Conservation (phyloP, 306 rosid genomes). For the Vigna nakashimae region DNA sequence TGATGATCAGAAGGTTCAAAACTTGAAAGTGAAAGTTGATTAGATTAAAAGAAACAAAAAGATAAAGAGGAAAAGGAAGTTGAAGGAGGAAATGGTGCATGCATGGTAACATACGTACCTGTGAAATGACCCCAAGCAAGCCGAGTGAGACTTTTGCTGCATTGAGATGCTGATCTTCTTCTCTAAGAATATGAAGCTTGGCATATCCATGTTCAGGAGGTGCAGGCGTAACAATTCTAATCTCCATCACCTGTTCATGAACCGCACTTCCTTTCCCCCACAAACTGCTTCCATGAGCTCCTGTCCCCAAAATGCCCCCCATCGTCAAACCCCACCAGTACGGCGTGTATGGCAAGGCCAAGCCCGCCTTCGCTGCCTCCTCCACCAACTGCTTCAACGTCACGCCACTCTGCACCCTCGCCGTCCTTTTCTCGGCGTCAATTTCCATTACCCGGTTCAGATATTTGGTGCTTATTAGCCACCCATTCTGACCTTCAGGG, state of each 20-base stretch:
- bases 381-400: slow-evolving; percentile 56
- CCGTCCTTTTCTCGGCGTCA: slow-evolving; percentile 49
- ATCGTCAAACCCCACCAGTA: slow-evolving; percentile 84
- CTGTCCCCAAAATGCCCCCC: slow-evolving; percentile 74
- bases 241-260: slow-evolving; percentile 61
- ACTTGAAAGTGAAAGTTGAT: no score
- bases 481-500: slow-evolving; percentile 61
- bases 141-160: slow-evolving; percentile 92
- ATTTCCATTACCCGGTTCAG: slow-evolving; percentile 51
- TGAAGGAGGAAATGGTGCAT: background rate
- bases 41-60: no score
- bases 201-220: slow-evolving; percentile 53
- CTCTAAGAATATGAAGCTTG: slow-evolving; percentile 44
- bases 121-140: slow-evolving; percentile 76
- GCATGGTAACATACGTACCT: slow-evolving; percentile 42
- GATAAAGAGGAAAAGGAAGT: no score
- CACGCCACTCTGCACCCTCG: slow-evolving; percentile 68
- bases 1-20: no score
- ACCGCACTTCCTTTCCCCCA: slow-evolving; percentile 79
- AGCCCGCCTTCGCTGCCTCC: slow-evolving; percentile 59
- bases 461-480: slow-evolving; percentile 75
- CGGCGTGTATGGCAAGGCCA: slow-evolving; percentile 66
- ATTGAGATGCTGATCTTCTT: slow-evolving; percentile 53
- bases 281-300: slow-evolving; percentile 86
- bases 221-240: slow-evolving; percentile 64